A percentile compares a stretch with the other conserved stretches of the same genome.
Conservation (phyloP, 2,329 filamentous ascomycete genomes). For the Sordariomycetes sp. region DNA sequence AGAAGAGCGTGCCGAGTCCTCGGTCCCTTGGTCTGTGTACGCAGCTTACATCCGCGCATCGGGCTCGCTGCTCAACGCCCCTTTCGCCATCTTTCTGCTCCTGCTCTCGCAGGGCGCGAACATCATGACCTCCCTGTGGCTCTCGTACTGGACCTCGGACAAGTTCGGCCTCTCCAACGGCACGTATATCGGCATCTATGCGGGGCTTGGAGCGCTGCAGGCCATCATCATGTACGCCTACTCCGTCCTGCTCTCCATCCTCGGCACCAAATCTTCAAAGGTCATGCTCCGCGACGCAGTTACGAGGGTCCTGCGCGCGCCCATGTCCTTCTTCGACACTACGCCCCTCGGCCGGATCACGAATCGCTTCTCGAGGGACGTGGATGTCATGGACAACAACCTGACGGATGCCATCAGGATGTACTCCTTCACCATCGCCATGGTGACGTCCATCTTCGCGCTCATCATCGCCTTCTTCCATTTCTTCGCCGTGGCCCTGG, state of each 20-base stretch:
- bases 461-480: conserved; percentile 94
- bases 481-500: conserved; percentile 62
- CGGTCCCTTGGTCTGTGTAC: conserved; percentile 75
- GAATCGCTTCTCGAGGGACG: conserved; percentile 91
- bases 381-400: conserved; percentile 94
- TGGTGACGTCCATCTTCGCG: conserved; percentile 75
- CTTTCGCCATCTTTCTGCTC: conserved; percentile 54
- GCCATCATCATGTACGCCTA: conserved; percentile 72
- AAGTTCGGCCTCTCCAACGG: conserved; percentile 60
- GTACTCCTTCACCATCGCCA: conserved; percentile 78
- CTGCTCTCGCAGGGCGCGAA: conserved; percentile 72
- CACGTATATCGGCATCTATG: conserved; percentile 64
- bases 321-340: conserved; percentile 94
- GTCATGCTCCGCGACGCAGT: conserved; percentile 75
- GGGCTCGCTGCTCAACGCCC: conserved; percentile 59
- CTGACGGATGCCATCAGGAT: conserved; percentile 84
- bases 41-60: conserved; percentile 67
- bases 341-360: conserved; percentile 92
- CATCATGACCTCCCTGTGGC: conserved; percentile 82
- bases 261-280: conserved; percentile 75
- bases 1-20: conserved; percentile 61
- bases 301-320: conserved; percentile 59
- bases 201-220: conserved; percentile 62
- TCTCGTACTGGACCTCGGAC: conserved; percentile 86
- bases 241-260: conserved; percentile 66